Percentiles rank a stretch among this genome's conserved stretches.
Conservation (phyloP, 2,329 filamentous ascomycete genomes). For the Diaporthe vexans region DNA sequence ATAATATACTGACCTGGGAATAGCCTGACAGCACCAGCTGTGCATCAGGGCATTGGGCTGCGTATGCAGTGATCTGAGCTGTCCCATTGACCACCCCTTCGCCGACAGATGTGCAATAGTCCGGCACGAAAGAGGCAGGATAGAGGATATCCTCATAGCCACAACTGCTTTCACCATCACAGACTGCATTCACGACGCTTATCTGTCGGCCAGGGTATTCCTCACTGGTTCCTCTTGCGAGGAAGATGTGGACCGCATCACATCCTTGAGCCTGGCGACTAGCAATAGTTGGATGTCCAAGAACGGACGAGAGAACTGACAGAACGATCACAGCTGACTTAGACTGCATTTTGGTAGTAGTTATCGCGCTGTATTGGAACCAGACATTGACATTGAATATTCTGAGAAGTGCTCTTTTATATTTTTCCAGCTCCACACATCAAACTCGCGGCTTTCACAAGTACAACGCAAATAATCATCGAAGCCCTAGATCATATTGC, state of each 20-base stretch:
- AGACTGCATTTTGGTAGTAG: slow-evolving; percentile 10
- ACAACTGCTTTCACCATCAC: slow-evolving; percentile 29
- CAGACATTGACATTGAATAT: not conserved
- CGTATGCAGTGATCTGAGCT: slow-evolving; percentile 37
- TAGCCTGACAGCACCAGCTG: slow-evolving; percentile 37
- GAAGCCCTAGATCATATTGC: not conserved
- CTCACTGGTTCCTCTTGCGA: slow-evolving; percentile 27
- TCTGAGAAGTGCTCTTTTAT: not conserved
- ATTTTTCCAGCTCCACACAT: not conserved
- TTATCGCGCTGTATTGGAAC: not conserved
- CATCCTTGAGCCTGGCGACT: slow-evolving; percentile 12
- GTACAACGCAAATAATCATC: not conserved
- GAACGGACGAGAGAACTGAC: not conserved
- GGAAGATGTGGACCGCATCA: slow-evolving; percentile 30
- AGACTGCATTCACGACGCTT: slow-evolving; percentile 19
- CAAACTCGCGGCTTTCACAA: not conserved
- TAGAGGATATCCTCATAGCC: slow-evolving; percentile 37
- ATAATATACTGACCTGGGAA: slow-evolving; percentile 20
- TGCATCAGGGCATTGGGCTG: slow-evolving; percentile 24
- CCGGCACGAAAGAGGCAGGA: slow-evolving; percentile 26
- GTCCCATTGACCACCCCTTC: slow-evolving; percentile 34
- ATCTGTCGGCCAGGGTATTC: slow-evolving; percentile 27
- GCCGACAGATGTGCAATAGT: slow-evolving; percentile 37
- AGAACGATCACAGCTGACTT: not conserved
- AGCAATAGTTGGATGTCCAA: not conserved